Base-by-base conservation (phyloP, 176 grass and related monocot genomes). In the Triticum dicoccoides region DNA sequence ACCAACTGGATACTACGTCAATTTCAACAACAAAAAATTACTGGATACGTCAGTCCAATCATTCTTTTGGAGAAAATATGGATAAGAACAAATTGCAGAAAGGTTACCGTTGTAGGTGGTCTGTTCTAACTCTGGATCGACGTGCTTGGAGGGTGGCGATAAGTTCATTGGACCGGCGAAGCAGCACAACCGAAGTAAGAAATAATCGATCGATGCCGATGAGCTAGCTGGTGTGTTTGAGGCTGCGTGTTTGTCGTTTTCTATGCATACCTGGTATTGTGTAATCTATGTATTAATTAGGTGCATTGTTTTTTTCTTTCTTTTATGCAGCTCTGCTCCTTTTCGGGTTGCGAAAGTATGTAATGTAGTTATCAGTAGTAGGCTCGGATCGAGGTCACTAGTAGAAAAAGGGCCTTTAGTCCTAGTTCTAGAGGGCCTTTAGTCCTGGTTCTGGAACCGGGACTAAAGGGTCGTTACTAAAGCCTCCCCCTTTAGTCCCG, bases 101-200 rank as follows among this genome's bases (percentile, higher is more conserved):
- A 11, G 10, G 9, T 44, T 8, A 44, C 10, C 10, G 42, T 11
- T 1, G 42, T 44, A 44, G 9, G 42, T 44, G 10, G 10, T 11
- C 11, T 8, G 42, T 44, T 44, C 42, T 44, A 44, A 30, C 18
- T 52, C 65, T 10, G 11, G 39, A 30, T 44, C 23, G 49, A 21
- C 21, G 73, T 29, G 82, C 15, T 89, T 86, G 75, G 85, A 97
- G 95, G 95, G 76, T 97, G 79, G 92, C 92, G 76, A 97, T 97
- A 67, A 94, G 94, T 45, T 97, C 94, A 6, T 74, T 94, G 88
- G 91, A 94, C 69, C 81, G 69, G 27, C 91, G 89, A 95, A 52
- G 42, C 52, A 14, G 39, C 25, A 7, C 42, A 24, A 38, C 65
- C 9, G 61, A 15, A 69, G 73, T 32, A 30, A 1, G 33, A 32